phyloP scores from a whole-genome alignment of 2,329 filamentous ascomycete genomes.

The Neonectria sp. region DNA sequence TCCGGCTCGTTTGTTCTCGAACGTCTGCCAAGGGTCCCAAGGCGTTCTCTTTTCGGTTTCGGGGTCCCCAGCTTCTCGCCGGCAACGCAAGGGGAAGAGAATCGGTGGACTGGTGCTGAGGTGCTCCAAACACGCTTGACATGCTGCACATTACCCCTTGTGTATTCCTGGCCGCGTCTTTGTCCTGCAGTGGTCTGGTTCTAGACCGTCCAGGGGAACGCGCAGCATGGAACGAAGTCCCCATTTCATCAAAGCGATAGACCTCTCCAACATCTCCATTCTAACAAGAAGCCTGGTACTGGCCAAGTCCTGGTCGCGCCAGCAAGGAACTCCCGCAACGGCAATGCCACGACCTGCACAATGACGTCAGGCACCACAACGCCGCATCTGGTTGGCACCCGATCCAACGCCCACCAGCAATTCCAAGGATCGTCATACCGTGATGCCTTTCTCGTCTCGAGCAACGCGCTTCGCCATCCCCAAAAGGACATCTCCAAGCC shows the following conservation, averaged over 20 bases:
- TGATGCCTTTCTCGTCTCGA: slow-evolving; percentile 7
- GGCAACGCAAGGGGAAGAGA: slow-evolving; percentile 3
- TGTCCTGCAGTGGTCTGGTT: slow-evolving; percentile 23
- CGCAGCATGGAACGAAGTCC: slow-evolving; percentile 1
- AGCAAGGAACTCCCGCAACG: slow-evolving; percentile 37
- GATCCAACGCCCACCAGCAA: slow-evolving; percentile 23
- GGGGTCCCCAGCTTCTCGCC: neutral
- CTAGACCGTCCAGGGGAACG: slow-evolving; percentile 18
- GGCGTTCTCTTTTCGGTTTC: neutral
- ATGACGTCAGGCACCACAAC: slow-evolving; percentile 44
- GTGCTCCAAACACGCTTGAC: neutral
- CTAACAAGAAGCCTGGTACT: slow-evolving; percentile 4
- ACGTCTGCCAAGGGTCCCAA: neutral
- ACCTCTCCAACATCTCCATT: neutral
- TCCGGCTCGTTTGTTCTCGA: slow-evolving; percentile 9
- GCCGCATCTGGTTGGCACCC: slow-evolving; percentile 31
- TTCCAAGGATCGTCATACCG: slow-evolving; percentile 31
- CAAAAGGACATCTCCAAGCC: slow-evolving; percentile 26
- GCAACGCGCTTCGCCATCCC: slow-evolving; percentile 19
- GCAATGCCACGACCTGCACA: slow-evolving; percentile 32
- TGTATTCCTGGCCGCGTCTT: slow-evolving; percentile 14
- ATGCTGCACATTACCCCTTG: slow-evolving; percentile 3
- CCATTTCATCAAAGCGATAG: slow-evolving; percentile 2
- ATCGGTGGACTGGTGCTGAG: neutral
- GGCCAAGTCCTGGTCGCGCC: slow-evolving; percentile 31